Evolutionary conservation across 306 rosid genomes (phyloP).

Genomic region (Cicer cuneatum): DNA sequence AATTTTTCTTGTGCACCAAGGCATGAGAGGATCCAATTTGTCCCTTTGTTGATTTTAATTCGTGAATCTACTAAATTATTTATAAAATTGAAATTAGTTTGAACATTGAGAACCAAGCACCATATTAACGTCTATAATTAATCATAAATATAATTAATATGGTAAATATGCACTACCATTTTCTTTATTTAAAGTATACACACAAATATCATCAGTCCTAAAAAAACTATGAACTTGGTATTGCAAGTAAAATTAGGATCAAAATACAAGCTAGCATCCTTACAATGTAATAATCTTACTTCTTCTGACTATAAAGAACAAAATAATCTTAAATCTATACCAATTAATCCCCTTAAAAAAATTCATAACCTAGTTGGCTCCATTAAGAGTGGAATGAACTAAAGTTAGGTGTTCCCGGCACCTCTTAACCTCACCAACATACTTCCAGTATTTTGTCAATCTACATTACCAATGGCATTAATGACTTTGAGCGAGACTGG

Average conservation of each 20-base stretch:
- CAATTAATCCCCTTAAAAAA: conserved; percentile 44
- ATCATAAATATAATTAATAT: not conserved
- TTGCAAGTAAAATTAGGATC: conserved; percentile 34
- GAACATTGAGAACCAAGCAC: no score
- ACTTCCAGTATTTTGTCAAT: conserved; percentile 32
- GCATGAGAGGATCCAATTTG: no score
- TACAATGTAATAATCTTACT: conserved; percentile 38
- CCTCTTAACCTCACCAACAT: conserved; percentile 33
- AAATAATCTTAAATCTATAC: conserved; percentile 45
- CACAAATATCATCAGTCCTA: conserved; percentile 8
- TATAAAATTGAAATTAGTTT: no score
- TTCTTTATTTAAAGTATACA: conserved; percentile 7
- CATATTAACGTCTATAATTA: not conserved
- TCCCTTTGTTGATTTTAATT: no score
- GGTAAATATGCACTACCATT: not conserved
- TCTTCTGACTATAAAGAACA: conserved; percentile 50
- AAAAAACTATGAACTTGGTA: conserved; percentile 29
- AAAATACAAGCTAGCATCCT: conserved; percentile 26
- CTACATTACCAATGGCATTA: conserved; percentile 39
- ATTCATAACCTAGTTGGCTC: conserved; percentile 36
- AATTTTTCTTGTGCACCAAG: no score
- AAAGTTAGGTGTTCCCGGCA: conserved; percentile 2
- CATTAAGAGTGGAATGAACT: conserved; percentile 30
- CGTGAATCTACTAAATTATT: no score
- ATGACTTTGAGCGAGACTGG: conserved; percentile 38